Percentiles rank a stretch among this genome's conserved stretches.
Conservation (phyloP, 2,329 filamentous ascomycete genomes). For the Exophiala spinifera region DNA sequence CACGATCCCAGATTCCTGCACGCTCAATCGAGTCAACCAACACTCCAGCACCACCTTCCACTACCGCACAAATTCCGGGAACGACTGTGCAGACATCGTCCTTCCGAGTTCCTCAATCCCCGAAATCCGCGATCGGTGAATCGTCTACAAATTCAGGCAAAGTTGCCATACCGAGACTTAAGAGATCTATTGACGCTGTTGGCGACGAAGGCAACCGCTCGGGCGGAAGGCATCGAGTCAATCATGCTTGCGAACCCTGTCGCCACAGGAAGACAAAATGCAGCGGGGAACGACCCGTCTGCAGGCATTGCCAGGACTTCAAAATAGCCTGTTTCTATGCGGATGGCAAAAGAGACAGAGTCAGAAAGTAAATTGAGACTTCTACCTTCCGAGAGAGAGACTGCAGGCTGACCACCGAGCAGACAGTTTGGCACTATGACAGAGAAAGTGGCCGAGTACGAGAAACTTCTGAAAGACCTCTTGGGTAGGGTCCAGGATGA, state of each 20-base stretch:
- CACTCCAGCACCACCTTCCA: neutral
- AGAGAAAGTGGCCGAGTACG: conserved; percentile 40
- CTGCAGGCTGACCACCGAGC: conserved; percentile 11
- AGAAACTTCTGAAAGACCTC: conserved; percentile 39
- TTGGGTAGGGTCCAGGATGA: conserved; percentile 34
- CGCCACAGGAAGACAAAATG: conserved; percentile 45
- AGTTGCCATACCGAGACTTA: conserved; percentile 34
- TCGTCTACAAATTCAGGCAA: conserved; percentile 23
- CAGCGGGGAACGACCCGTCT: conserved; percentile 41
- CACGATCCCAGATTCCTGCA: conserved; percentile 8
- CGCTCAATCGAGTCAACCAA: conserved; percentile 18
- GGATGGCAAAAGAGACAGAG: conserved; percentile 44
- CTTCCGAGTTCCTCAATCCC: conserved; percentile 27
- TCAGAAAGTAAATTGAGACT: conserved; percentile 37
- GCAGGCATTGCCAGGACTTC: conserved; percentile 41
- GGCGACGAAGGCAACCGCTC: conserved; percentile 13
- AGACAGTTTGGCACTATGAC: conserved; percentile 41
- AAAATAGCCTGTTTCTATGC: conserved; percentile 40
- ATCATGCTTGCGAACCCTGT: conserved; percentile 42
- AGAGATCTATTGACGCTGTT: conserved; percentile 23
- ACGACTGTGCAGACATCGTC: conserved; percentile 6
- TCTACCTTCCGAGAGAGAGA: conserved; percentile 3
- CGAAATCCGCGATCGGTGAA: conserved; percentile 11
- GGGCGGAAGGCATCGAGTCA: conserved; percentile 30
- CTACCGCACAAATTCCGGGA: conserved; percentile 6